phyloP scores from a whole-genome alignment of 306 rosid species.

The Alnus glutinosa region DNA sequence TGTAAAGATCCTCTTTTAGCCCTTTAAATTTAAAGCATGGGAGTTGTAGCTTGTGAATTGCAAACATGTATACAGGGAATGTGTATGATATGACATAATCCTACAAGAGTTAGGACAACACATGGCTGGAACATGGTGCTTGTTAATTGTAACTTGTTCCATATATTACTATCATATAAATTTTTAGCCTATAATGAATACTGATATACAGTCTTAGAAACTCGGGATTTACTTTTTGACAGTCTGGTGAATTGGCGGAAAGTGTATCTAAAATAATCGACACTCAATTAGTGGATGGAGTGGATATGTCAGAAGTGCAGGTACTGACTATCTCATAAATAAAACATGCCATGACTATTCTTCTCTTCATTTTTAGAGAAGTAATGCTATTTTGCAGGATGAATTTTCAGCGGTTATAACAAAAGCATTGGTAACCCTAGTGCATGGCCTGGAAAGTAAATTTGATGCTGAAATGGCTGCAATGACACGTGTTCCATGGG shows the following conservation, averaged over 20 bases:
- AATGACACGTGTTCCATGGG: constrained; percentile 96
- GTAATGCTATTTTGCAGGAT: constrained; percentile 59
- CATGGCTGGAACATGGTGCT: neutral
- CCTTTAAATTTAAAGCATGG: neutral
- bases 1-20: neutral
- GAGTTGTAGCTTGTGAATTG: neutral
- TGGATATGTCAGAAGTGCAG: constrained; percentile 98
- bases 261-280: constrained; percentile 90
- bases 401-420: constrained; percentile 96
- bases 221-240: constrained; percentile 32
- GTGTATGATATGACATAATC: neutral
- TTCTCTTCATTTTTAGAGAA: constrained; percentile 28
- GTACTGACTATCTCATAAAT: constrained; percentile 41
- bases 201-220: constrained; percentile 30
- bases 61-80: neutral
- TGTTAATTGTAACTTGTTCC: neutral
- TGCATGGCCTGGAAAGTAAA: constrained; percentile 93
- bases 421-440: constrained; percentile 86
- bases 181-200: constrained; percentile 14
- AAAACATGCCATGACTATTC: constrained; percentile 13
- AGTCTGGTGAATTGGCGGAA: constrained; percentile 98
- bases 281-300: constrained; percentile 68
- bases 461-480: constrained; percentile 96
- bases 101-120: neutral
- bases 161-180: neutral